Evolutionary conservation across 2,329 filamentous ascomycete genomes (phyloP), one percentile per base, ranked within the genome.

Genomic region (Dendrostoma leiphaemia): DNA sequence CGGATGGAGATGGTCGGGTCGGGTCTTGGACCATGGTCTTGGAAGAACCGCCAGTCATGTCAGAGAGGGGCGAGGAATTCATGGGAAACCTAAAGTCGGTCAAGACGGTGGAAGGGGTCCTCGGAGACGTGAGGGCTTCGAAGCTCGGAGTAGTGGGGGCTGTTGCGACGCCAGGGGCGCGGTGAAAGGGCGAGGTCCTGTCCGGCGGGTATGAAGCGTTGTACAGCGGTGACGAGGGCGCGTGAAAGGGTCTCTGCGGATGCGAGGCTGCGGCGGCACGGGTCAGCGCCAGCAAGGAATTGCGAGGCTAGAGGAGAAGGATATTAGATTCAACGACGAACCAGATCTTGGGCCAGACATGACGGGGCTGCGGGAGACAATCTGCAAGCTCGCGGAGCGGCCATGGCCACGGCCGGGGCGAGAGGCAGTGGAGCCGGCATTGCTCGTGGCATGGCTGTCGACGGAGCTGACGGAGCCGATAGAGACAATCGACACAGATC

Each of bases 401-500:
- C 79, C 84, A 74, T 96, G 91, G 4, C 86, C 82, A 62, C 84
- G 83, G 17, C 65, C 67, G 19, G 83, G 80, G 49, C 83, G 78
- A 12, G 54, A 59, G 41, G 74, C 70, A 29, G 64, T 58, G 2
- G 72, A 65, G 13, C 68, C 62, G 26, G 79, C 75, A 59, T 74
- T 75, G 53, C 68, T 69, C 46, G 73, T 71, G 19, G 63, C 61
- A 40, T 76, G 71, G 21, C 81, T 80, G 37, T 76, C 70, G 19
- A 73, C 71, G 28, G 72, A 74, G 34, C 73, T 72, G 60, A 76
- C 64, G 19, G 83, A 83, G 10, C 86, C 87, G 62, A 93, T 83
- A 9, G 90, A 93, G 43, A 93, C 84, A 59, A 94, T 93, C 17
- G 90, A 94, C 28, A 94, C 79, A 3, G 90, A 93, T 62, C 89